Base-by-base conservation (phyloP, 306 rosid species). In the Cotoneaster glaucophyllus region DNA sequence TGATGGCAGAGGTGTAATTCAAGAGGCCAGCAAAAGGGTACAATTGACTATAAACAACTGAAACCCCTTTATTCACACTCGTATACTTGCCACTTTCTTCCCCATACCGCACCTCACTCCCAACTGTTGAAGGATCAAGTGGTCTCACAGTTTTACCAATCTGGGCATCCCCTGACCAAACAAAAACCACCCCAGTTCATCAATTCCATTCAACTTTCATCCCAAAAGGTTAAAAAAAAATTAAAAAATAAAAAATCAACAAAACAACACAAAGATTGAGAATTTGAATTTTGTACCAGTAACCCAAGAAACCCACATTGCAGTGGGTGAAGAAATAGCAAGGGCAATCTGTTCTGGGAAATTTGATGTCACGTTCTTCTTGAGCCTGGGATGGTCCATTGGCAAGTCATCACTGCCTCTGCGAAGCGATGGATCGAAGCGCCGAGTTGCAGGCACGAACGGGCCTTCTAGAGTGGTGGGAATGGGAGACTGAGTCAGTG, bases 221-320 rank as follows among this genome's bases (percentile, higher is more conserved):
- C 11, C 25, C 25, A 21, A 6, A 54, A 34, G 6, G 39, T 34
- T 0, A 0, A 34, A 34, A 34, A 32, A 58, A 57, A n/a, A n/a
- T n/a, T 0, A 19, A 56, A 50, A 24, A 72, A 67, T 70, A 69
- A 1, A 3, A 52, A 2, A 65, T 9, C 8, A 32, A 71, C 32
- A 44, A 28, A 29, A 37, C 54, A 61, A 48, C 21, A 58, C 11
- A 79, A 78, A 26, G 26, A 29, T 17, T 29, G 12, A 43, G 77
- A 81, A 58, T 29, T 31, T 57, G 14, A 34, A 67, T 8, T 24
- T 19, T 25, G 74, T 91, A 94, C 98, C 96, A 43, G 98, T 91
- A 29, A 91, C 87, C 97, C 97, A 94, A 78, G 98, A 91, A 78
- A 90, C 79, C 97, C 96, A 91, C 88, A 91, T 87, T 32, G 98